Percentiles rank a stretch among this genome's conserved stretches.
Conservation (phyloP, 495 filamentous ascomycete genomes). For the Podospora comata region DNA sequence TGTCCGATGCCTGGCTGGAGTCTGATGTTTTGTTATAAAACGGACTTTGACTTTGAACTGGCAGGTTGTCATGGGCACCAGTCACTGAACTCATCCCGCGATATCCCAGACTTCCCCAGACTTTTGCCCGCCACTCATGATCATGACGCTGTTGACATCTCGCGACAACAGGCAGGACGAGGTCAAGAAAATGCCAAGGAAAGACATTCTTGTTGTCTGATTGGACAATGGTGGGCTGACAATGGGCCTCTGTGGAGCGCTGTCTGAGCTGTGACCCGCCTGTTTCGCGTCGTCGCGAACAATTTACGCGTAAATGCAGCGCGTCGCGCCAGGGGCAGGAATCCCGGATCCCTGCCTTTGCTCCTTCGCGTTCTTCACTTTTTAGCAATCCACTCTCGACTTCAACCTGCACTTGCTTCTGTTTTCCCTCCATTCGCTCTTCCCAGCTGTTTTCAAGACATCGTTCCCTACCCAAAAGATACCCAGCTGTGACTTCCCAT, state of each 20-base stretch:
- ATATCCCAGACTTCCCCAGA: background rate
- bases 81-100: background rate
- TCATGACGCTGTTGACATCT: background rate
- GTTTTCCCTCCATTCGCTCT: background rate
- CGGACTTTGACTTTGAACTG: background rate
- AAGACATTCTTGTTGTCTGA: background rate
- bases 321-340: conserved; percentile 9
- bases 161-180: background rate
- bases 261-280: background rate
- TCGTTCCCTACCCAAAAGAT: conserved; percentile 1
- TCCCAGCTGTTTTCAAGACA: background rate
- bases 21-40: background rate
- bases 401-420: conserved; percentile 7
- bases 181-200: background rate
- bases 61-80: background rate
- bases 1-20: background rate
- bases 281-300: conserved; percentile 14
- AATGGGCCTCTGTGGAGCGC: background rate
- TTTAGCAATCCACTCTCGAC: conserved; percentile 6
- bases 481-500: conserved; percentile 11
- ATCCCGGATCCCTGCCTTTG: background rate
- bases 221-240: background rate
- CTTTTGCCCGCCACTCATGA: background rate
- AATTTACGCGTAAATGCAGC: conserved; percentile 14
- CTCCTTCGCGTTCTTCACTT: conserved; percentile 5